phyloP scores from a whole-genome alignment of 2,329 filamentous ascomycete genomes.

The Talaromyces sp. region DNA sequence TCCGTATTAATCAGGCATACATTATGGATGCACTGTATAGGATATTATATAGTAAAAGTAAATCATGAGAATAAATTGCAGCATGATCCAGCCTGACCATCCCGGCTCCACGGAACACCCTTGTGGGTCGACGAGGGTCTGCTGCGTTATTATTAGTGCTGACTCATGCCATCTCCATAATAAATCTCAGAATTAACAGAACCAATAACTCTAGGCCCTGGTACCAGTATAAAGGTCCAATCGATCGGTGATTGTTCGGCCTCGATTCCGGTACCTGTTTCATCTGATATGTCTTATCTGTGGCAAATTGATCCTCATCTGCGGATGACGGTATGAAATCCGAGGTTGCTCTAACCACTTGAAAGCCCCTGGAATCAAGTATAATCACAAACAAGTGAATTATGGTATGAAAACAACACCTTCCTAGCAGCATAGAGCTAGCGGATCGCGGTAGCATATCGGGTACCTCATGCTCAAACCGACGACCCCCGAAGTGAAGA shows the following conservation, averaged over 20 bases:
- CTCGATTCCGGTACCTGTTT: background rate
- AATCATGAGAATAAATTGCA: background rate
- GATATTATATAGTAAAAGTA: too few species aligned
- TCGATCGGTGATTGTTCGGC: background rate
- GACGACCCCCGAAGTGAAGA: constrained; percentile 17
- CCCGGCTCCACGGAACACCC: background rate
- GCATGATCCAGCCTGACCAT: background rate
- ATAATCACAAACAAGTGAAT: too few species aligned
- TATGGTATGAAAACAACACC: constrained; percentile 27
- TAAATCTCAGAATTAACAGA: background rate
- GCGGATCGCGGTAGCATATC: constrained; percentile 21
- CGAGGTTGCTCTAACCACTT: too few species aligned
- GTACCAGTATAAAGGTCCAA: background rate
- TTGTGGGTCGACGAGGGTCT: background rate
- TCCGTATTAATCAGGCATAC: too few species aligned
- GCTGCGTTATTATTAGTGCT: background rate
- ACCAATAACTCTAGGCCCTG: too few species aligned
- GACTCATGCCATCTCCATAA: background rate
- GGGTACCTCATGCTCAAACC: constrained; percentile 16
- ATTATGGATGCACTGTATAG: too few species aligned
- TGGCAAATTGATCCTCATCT: background rate
- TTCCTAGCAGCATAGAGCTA: constrained; percentile 17
- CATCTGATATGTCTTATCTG: background rate
- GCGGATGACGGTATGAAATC: too few species aligned
- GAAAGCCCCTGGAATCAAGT: too few species aligned